These are phyloP conservation scores for Epichloe baconii DNA, from an alignment of 2,329 filamentous ascomycete genomes.

Conservation along the genomic window DNA sequence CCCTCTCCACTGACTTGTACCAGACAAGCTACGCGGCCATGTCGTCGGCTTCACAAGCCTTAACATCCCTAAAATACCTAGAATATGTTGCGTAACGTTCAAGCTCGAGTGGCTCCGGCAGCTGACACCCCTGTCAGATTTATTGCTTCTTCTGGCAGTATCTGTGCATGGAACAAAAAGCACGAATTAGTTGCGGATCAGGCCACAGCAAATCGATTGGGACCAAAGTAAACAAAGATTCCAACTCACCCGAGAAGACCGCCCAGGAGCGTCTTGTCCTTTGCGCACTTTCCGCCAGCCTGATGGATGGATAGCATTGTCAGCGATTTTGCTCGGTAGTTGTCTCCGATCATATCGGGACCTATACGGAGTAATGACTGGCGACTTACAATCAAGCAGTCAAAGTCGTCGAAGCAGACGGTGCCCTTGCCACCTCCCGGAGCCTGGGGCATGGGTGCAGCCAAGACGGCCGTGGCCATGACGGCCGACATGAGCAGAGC, in stretches of 20 bases:
- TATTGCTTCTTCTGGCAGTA: no score
- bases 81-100: not conserved
- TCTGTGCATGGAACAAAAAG: no score
- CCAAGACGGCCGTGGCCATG: constrained; percentile 4
- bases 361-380: no score
- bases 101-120: not conserved
- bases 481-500: no score
- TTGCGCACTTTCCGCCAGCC: not conserved
- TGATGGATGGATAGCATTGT: not conserved
- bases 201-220: no score
- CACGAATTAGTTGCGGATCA: no score
- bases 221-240: no score
- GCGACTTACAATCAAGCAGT: not conserved
- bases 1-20: no score
- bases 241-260: not conserved
- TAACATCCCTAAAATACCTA: not conserved
- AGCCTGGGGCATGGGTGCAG: constrained; percentile 11
- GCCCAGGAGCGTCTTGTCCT: not conserved
- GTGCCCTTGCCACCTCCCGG: not conserved
- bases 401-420: not conserved
- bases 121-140: not conserved
- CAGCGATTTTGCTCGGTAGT: no score
- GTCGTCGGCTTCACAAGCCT: not conserved
- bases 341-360: no score
- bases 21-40: no score